phyloP scores from a whole-genome alignment of 2,329 filamentous ascomycete species.

The Hymenoscyphus albidus region DNA sequence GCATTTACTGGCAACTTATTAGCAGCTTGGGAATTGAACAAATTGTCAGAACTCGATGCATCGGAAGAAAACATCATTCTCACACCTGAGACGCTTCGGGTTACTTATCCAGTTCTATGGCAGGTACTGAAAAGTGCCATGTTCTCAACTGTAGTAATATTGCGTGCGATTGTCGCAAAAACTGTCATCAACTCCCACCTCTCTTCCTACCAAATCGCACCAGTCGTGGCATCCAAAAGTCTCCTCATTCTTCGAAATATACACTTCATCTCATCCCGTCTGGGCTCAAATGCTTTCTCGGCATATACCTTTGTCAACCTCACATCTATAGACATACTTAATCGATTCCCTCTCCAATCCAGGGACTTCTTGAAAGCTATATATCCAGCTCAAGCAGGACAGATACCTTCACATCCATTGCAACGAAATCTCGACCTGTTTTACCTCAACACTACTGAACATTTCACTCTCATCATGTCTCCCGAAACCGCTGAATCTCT shows the following conservation, averaged over 20 bases:
- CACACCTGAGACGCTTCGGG: constrained; percentile 52
- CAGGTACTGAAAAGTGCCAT: constrained; percentile 60
- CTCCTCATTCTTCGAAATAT: constrained; percentile 62
- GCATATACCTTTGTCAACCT: constrained; percentile 68
- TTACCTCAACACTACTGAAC: constrained; percentile 68
- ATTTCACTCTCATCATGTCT: constrained; percentile 59
- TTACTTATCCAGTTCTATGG: constrained; percentile 60
- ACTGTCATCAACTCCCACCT: constrained; percentile 53
- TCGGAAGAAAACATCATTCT: constrained; percentile 57
- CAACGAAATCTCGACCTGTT: constrained; percentile 66
- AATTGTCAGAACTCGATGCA: constrained; percentile 61
- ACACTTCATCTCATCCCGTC: constrained; percentile 65
- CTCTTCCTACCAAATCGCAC: constrained; percentile 47
- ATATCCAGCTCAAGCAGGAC: constrained; percentile 38
- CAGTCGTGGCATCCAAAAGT: constrained; percentile 56
- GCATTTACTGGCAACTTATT: constrained; percentile 44
- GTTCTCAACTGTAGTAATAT: constrained; percentile 60
- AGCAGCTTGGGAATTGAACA: constrained; percentile 65
- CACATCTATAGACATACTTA: constrained; percentile 64
- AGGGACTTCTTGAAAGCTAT: constrained; percentile 51
- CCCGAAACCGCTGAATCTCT: constrained; percentile 55
- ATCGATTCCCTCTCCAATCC: constrained; percentile 55
- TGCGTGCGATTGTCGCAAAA: constrained; percentile 56
- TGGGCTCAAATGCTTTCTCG: constrained; percentile 61
- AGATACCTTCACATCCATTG: constrained; percentile 60